A percentile compares a stretch with the other conserved stretches of the same genome.
Conservation (phyloP, 75 land plant species). For the Larix kaempferi region DNA sequence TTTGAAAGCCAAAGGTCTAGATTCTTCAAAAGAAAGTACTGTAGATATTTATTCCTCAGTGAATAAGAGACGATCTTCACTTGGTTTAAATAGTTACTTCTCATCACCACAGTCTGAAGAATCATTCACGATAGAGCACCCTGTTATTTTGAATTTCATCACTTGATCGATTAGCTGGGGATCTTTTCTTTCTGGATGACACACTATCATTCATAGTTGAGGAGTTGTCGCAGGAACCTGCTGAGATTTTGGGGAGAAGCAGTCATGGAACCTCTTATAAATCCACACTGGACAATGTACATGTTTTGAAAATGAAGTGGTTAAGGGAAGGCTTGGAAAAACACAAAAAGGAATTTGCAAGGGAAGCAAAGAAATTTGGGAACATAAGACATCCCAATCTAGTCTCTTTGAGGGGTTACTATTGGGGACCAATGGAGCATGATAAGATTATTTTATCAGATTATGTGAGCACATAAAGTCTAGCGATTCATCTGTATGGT, state of each 20-base stretch:
- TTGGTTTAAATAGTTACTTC: conserved; percentile 31
- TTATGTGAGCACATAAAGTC: too few species aligned
- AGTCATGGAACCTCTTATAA: too few species aligned
- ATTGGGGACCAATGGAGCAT: conserved; percentile 81
- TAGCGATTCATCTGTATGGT: too few species aligned
- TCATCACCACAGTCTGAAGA: conserved; percentile 26
- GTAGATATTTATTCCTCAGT: conserved; percentile 9
- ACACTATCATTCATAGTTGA: conserved; percentile 65
- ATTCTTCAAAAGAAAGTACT: too few species aligned
- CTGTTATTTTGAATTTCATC: conserved; percentile 61
- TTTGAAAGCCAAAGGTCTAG: conserved; percentile 3
- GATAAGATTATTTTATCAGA: conserved; percentile 85
- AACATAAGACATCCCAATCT: conserved; percentile 73
- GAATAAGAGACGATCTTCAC: conserved; percentile 26
- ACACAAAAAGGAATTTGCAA: conserved; percentile 65
- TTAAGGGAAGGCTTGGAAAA: conserved; percentile 81
- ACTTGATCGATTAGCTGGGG: conserved; percentile 81
- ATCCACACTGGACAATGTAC: conserved; percentile 67
- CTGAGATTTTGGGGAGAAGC: conserved; percentile 82
- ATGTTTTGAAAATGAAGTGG: conserved; percentile 76
- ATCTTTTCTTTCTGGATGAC: conserved; percentile 65
- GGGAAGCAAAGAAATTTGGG: conserved; percentile 83
- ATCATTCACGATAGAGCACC: conserved; percentile 11
- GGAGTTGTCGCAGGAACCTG: conserved; percentile 90
- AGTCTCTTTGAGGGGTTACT: too few species aligned